Evolutionary conservation across 192 early-diverging fungal genomes (phyloP).

Genomic region (Entophlyctis luteolus): DNA sequence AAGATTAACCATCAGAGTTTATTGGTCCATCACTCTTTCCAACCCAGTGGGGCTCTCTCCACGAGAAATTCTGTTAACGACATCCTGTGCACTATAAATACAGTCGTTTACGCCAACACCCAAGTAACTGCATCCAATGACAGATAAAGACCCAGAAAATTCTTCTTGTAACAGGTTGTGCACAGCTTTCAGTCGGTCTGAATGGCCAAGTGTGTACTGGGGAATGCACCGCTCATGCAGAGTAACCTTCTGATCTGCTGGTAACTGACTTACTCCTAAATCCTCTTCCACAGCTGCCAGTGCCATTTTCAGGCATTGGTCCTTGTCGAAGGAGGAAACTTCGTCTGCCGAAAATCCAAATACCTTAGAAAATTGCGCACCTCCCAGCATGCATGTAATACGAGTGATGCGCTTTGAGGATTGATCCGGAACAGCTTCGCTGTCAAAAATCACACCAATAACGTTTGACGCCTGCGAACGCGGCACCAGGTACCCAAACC

Average conservation of each 20-base stretch:
- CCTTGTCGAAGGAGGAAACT: slow-evolving; percentile 26
- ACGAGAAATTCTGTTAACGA: not conserved
- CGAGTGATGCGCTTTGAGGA: slow-evolving; percentile 38
- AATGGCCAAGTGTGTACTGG: slow-evolving; percentile 82
- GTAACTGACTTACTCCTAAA: slow-evolving; percentile 51
- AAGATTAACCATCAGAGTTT: too few species aligned
- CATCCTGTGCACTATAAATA: slow-evolving; percentile 8
- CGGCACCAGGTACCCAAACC: slow-evolving; percentile 91
- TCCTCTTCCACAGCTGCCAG: slow-evolving; percentile 54
- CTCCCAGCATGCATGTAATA: slow-evolving; percentile 90
- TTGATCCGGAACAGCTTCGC: slow-evolving; percentile 68
- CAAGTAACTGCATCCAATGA: slow-evolving; percentile 75
- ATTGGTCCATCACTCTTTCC: not conserved
- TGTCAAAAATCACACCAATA: slow-evolving; percentile 87
- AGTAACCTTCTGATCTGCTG: slow-evolving; percentile 35
- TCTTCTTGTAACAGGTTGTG: slow-evolving; percentile 48
- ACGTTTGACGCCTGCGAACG: slow-evolving; percentile 50
- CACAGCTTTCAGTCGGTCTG: slow-evolving; percentile 59
- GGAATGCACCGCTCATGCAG: slow-evolving; percentile 80
- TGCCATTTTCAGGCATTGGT: slow-evolving; percentile 44
- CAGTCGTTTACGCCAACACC: slow-evolving; percentile 82
- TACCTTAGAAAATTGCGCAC: slow-evolving; percentile 61
- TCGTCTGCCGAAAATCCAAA: slow-evolving; percentile 44
- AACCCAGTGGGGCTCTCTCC: not conserved
- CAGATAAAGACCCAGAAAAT: slow-evolving; percentile 58